Conservation (phyloP, 2,329 filamentous ascomycete genomes). For the Colletotrichum theobromicola region DNA sequence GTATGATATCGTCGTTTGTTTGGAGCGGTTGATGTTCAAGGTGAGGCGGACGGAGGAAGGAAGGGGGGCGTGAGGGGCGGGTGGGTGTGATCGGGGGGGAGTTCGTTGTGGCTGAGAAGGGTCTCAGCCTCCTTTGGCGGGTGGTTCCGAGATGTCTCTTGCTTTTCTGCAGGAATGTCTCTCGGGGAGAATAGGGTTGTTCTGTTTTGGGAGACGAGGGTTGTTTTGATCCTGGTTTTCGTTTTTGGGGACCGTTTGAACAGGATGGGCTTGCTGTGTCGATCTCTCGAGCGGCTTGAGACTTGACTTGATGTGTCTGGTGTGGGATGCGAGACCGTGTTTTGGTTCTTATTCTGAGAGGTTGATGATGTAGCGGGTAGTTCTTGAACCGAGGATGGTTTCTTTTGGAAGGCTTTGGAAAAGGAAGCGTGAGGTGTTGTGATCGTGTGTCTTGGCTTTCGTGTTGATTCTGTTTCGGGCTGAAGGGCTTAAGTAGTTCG, state of each 20-base stretch:
- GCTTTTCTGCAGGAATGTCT: not conserved
- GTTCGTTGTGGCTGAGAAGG: not conserved
- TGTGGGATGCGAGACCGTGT: not conserved
- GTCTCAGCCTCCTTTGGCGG: not conserved
- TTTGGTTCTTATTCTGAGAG: not conserved
- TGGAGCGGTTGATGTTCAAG: not conserved
- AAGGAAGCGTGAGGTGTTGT: not conserved
- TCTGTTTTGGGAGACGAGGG: not conserved
- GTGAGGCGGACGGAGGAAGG: not conserved
- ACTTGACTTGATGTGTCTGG: not conserved
- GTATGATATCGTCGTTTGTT: not conserved
- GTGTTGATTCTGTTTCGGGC: not conserved
- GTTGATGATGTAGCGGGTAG: not conserved
- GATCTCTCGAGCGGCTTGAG: not conserved
- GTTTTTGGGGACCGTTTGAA: not conserved
- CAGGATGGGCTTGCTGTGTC: not conserved
- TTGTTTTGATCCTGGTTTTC: not conserved
- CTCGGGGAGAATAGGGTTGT: not conserved
- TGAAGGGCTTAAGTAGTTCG: not conserved
- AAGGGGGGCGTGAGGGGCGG: not conserved
- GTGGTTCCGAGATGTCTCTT: not conserved
- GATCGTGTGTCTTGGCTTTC: not conserved
- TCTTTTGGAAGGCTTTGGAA: not conserved
- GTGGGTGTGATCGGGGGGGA: not conserved
- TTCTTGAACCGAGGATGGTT: not conserved